Percentiles rank a stretch among this genome's conserved stretches.
phyloP scores from a whole-genome alignment of 2,329 filamentous ascomycete genomes.

The Penicillium digitatum region DNA sequence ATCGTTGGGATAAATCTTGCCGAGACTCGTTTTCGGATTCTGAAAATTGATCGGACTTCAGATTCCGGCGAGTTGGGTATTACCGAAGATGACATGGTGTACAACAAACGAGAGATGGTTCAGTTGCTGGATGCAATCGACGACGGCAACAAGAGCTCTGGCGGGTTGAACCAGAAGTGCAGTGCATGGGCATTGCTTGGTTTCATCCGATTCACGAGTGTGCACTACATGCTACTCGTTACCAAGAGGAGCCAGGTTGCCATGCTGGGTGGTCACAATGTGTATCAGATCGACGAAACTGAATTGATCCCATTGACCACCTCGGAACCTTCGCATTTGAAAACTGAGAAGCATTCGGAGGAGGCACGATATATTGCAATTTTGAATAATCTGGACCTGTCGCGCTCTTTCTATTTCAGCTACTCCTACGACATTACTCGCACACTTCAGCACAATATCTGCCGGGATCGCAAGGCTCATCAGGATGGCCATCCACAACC shows the following conservation, averaged over 20 bases:
- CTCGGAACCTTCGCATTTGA: constrained; percentile 61
- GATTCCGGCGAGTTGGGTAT: constrained; percentile 75
- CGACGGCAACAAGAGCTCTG: constrained; percentile 86
- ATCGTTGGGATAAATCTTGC: constrained; percentile 89
- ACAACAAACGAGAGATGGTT: constrained; percentile 87
- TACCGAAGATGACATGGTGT: constrained; percentile 91
- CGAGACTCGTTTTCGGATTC: constrained; percentile 80
- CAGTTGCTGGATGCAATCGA: constrained; percentile 91
- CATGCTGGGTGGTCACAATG: constrained; percentile 91
- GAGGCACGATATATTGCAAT: constrained; percentile 86
- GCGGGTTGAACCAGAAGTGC: constrained; percentile 83
- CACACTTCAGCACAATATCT: constrained; percentile 88
- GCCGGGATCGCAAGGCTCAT: constrained; percentile 68
- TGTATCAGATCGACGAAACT: constrained; percentile 92
- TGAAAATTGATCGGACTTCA: constrained; percentile 90
- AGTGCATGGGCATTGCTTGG: constrained; percentile 91
- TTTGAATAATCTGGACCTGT: constrained; percentile 84
- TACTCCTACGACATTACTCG: constrained; percentile 95
- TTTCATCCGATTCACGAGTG: constrained; percentile 92
- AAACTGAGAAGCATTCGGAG: constrained; percentile 79
- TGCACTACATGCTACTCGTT: constrained; percentile 95
- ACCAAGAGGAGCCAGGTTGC: constrained; percentile 95
- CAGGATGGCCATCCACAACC: constrained; percentile 59
- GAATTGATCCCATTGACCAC: constrained; percentile 85
- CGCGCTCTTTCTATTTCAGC: constrained; percentile 93